Evolutionary conservation across 2,329 filamentous ascomycete genomes (phyloP).

Genomic region (Polytolypa hystricis): DNA sequence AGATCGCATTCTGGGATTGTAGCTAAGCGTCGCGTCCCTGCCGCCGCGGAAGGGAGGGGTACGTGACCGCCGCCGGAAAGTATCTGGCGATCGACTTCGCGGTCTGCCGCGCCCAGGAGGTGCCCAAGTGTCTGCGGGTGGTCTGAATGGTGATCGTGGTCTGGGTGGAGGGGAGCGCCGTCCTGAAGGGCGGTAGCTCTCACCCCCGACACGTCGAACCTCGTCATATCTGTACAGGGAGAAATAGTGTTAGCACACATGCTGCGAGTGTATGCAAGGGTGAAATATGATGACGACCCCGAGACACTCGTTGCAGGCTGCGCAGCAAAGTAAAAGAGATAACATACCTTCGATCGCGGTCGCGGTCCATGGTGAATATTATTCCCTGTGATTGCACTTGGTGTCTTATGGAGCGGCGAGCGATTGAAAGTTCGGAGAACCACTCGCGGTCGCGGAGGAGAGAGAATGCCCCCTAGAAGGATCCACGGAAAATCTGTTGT

Average conservation of each 20-base stretch:
- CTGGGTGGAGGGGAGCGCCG: constrained; percentile 26
- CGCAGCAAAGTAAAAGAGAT: constrained; percentile 16
- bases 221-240: constrained; percentile 16
- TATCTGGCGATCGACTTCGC: constrained; percentile 33
- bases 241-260: too few species aligned
- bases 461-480: too few species aligned
- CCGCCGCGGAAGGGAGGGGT: constrained; percentile 29
- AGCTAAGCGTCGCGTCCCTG: constrained; percentile 23
- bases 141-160: constrained; percentile 25
- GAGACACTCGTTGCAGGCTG: neutral
- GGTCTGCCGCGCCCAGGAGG: constrained; percentile 24
- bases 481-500: too few species aligned
- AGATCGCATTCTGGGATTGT: constrained; percentile 25
- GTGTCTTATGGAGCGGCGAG: too few species aligned
- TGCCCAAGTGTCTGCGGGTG: constrained; percentile 33
- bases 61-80: constrained; percentile 32
- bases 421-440: too few species aligned
- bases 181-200: constrained; percentile 32
- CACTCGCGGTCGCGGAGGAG: too few species aligned
- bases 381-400: too few species aligned
- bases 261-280: too few species aligned
- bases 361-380: constrained; percentile 28
- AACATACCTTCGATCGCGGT: constrained; percentile 33
- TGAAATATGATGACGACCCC: too few species aligned
- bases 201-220: constrained; percentile 29